Evolutionary conservation across 2,329 filamentous ascomycete species (phyloP).

Genomic region (Teratosphaeria pseudoeucalypti): DNA sequence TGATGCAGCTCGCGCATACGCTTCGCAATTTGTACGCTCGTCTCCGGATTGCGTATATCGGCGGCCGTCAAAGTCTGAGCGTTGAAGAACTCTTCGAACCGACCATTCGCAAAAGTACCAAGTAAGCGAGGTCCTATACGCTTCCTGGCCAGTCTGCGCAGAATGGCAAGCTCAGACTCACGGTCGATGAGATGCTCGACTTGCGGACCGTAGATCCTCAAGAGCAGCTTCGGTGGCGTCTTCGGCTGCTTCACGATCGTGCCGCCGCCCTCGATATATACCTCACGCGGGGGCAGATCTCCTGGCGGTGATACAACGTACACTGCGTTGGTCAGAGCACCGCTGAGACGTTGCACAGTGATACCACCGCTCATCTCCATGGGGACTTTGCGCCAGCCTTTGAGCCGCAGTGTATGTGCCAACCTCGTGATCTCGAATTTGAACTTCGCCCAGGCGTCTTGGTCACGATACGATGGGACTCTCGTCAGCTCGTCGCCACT

Average conservation of each 20-base stretch:
- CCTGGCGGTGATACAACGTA: constrained; percentile 83
- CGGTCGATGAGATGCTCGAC: constrained; percentile 93
- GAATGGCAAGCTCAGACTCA: constrained; percentile 76
- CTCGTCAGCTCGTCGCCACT: constrained; percentile 15
- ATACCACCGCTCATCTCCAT: constrained; percentile 59
- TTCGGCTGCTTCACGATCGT: constrained; percentile 31
- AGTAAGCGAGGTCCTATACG: constrained; percentile 85
- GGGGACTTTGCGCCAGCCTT: constrained; percentile 80
- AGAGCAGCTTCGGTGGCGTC: constrained; percentile 61
- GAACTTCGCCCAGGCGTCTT: constrained; percentile 70
- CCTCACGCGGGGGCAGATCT: constrained; percentile 38
- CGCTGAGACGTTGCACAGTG: constrained; percentile 67
- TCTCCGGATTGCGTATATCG: constrained; percentile 70
- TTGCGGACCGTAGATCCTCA: constrained; percentile 89
- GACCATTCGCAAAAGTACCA: constrained; percentile 86
- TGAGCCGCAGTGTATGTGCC: constrained; percentile 76
- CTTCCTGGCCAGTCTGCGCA: constrained; percentile 77
- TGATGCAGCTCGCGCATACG: constrained; percentile 94
- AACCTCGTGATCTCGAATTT: constrained; percentile 87
- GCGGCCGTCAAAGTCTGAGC: constrained; percentile 67
- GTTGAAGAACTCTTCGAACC: constrained; percentile 91
- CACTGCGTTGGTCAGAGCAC: constrained; percentile 89
- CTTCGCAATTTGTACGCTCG: constrained; percentile 87
- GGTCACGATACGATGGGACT: constrained; percentile 18
- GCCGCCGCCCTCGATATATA: constrained; percentile 27